These are phyloP conservation scores for Globisporangium carolinianum DNA, from an alignment of 352 stramenopile species.

Conservation along the genomic window DNA sequence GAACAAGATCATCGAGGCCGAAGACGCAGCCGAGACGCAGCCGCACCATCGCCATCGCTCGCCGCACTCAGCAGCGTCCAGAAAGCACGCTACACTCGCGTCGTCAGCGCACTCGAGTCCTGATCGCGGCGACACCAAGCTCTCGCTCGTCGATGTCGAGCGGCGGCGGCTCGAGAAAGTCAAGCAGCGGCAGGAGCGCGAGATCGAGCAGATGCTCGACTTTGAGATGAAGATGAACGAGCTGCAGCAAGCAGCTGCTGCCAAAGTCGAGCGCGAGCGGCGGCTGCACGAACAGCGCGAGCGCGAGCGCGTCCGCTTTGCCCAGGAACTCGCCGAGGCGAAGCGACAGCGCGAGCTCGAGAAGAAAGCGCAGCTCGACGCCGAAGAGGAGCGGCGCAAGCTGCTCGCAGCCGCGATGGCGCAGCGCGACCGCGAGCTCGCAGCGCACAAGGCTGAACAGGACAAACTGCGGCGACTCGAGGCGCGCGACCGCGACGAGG, in stretches of 20 bases:
- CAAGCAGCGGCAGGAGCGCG: slow-evolving; percentile 61
- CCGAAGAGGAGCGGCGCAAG: slow-evolving; percentile 71
- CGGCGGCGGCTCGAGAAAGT: slow-evolving; percentile 69
- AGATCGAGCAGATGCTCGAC: slow-evolving; percentile 88
- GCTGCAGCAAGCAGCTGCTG: slow-evolving; percentile 65
- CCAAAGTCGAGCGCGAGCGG: slow-evolving; percentile 62
- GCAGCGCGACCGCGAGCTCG: slow-evolving; percentile 56
- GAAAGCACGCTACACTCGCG: too few relatives aligned
- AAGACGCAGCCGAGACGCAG: slow-evolving; percentile 21
- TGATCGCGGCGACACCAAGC: slow-evolving; percentile 14
- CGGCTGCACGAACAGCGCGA: slow-evolving; percentile 62
- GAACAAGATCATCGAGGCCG: slow-evolving; percentile 48
- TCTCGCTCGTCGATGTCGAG: slow-evolving; percentile 62
- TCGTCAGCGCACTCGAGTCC: slow-evolving; percentile 17
- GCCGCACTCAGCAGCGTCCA: too few relatives aligned
- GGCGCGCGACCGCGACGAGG: slow-evolving; percentile 56
- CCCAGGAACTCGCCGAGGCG: slow-evolving; percentile 64
- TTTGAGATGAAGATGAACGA: slow-evolving; percentile 89
- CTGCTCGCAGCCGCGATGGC: slow-evolving; percentile 63
- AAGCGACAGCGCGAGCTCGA: slow-evolving; percentile 76
- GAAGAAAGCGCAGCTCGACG: slow-evolving; percentile 78
- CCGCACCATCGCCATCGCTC: slow-evolving; percentile 8
- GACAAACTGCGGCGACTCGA: slow-evolving; percentile 64
- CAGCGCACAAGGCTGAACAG: slow-evolving; percentile 72
- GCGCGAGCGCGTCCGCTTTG: slow-evolving; percentile 50